A percentile compares a stretch with the other conserved stretches of the same genome.
These are phyloP conservation scores for Rhynchospora pubera DNA, from an alignment of 176 grass and related monocot genomes.

Conservation along the genomic window DNA sequence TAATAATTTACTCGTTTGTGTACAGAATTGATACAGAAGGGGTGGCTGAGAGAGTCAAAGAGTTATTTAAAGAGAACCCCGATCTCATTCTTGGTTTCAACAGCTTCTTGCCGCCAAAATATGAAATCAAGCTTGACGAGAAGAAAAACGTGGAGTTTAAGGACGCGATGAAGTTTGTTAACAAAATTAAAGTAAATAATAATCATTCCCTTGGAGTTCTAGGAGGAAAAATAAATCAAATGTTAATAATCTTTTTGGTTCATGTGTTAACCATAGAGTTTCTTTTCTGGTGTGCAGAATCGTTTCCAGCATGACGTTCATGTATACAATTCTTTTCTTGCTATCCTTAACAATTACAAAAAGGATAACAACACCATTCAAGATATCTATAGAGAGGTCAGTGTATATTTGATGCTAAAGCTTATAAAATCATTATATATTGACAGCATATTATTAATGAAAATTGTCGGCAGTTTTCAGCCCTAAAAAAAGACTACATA, in stretches of 20 bases:
- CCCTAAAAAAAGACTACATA: too few relatives aligned
- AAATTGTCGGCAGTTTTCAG: too few relatives aligned
- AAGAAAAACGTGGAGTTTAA: conserved; percentile 97
- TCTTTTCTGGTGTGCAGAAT: conserved; percentile 40
- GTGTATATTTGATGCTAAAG: background rate
- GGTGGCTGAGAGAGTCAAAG: conserved; percentile 89
- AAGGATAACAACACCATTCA: conserved; percentile 97
- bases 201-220: background rate
- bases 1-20: background rate
- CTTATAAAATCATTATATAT: too few relatives aligned
- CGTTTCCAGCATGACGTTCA: conserved; percentile 88
- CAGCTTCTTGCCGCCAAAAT: conserved; percentile 89
- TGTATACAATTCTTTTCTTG: conserved; percentile 94
- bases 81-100: conserved; percentile 97
- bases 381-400: conserved; percentile 93
- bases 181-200: conserved; percentile 83
- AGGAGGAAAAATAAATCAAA: background rate
- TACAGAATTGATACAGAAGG: conserved; percentile 89
- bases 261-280: background rate
- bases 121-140: conserved; percentile 93
- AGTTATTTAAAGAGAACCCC: conserved; percentile 78
- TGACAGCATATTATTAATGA: too few relatives aligned
- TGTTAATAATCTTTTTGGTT: background rate
- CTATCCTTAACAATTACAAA: conserved; percentile 96
- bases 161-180: conserved; percentile 96